A percentile compares a stretch with the other conserved stretches of the same genome.
These are phyloP conservation scores for Candida vartiovaarae DNA, from an alignment of 805 yeast genomes.

Conservation along the genomic window DNA sequence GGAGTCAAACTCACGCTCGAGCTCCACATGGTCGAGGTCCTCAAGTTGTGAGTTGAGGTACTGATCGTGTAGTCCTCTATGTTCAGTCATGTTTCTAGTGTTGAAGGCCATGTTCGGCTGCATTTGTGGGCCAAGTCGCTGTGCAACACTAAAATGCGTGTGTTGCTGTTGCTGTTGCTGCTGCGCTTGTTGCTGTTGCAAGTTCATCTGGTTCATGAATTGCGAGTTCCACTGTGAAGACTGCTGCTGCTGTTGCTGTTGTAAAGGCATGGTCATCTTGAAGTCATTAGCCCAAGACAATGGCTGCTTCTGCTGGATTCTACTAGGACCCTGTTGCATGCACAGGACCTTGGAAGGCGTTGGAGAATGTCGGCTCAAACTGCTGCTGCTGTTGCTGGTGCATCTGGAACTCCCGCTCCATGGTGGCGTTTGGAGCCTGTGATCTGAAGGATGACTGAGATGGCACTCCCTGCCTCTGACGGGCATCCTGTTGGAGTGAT, in stretches of 20 bases:
- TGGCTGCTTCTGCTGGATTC: slow-evolving; percentile 2
- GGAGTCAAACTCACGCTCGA: slow-evolving; percentile 13
- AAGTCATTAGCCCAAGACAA: slow-evolving; percentile 22
- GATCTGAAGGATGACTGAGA: slow-evolving; percentile 8
- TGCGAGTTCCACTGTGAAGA: slow-evolving; percentile 6
- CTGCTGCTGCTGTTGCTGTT: slow-evolving; percentile 4
- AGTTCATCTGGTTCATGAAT: slow-evolving; percentile 9
- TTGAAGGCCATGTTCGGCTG: slow-evolving; percentile 6
- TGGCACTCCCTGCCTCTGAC: slow-evolving; percentile 5
- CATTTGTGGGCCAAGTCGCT: slow-evolving; percentile 8
- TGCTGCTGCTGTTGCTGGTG: slow-evolving; percentile 10
- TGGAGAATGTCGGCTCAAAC: slow-evolving; percentile 3
- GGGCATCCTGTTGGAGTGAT: slow-evolving; percentile 18
- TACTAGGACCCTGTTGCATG: slow-evolving; percentile 3
- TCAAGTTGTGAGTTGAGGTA: slow-evolving; percentile 12
- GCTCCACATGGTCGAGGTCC: slow-evolving; percentile 8
- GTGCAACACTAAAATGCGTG: slow-evolving; percentile 1
- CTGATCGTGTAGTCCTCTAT: slow-evolving; percentile 15
- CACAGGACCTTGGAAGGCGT: neutral
- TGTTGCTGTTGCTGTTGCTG: slow-evolving; percentile 2
- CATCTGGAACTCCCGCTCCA: slow-evolving; percentile 17
- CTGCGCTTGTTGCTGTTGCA: slow-evolving; percentile 2
- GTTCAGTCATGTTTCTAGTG: slow-evolving; percentile 16
- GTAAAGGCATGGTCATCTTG: slow-evolving; percentile 6
- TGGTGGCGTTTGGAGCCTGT: slow-evolving; percentile 7